These are phyloP conservation scores for Tagetes erecta DNA, from an alignment of 129 eudicot species.

Conservation along the genomic window DNA sequence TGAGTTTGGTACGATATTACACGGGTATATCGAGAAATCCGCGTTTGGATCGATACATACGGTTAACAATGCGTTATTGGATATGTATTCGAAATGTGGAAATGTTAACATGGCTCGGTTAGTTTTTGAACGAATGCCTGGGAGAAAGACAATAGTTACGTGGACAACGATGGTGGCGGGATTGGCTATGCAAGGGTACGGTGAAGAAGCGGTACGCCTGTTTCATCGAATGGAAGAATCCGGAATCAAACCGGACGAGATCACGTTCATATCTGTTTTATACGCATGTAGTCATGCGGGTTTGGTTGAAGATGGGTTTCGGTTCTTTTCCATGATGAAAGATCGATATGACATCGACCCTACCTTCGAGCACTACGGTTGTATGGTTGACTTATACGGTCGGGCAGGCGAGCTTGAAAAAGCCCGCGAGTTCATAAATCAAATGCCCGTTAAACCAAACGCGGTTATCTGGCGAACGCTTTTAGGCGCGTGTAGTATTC, in stretches of 20 bases:
- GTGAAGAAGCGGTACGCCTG: conserved; percentile 33
- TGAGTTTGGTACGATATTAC: conserved; percentile 37
- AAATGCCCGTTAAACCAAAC: conserved; percentile 42
- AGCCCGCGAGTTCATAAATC: conserved; percentile 35
- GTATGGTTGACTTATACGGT: conserved; percentile 49
- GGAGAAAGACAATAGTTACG: conserved; percentile 37
- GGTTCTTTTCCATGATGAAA: conserved; percentile 36
- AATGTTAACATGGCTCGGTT: conserved; percentile 39
- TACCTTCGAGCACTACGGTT: conserved; percentile 40
- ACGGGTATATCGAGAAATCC: conserved; percentile 33
- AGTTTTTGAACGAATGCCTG: conserved; percentile 41
- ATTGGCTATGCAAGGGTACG: conserved; percentile 50
- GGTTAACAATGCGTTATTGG: conserved; percentile 41
- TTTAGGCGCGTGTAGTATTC: conserved; percentile 52
- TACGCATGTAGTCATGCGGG: conserved; percentile 52
- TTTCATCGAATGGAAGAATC: conserved; percentile 43
- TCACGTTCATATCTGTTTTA: conserved; percentile 38
- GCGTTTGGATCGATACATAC: conserved; percentile 31
- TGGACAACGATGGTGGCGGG: conserved; percentile 57
- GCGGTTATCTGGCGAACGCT: conserved; percentile 49
- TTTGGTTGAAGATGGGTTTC: conserved; percentile 28
- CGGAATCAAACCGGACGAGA: conserved; percentile 38
- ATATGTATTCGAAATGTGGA: conserved; percentile 42
- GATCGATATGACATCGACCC: conserved; percentile 33
- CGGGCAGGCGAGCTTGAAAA: conserved; percentile 44